Conservation (phyloP, 305 asterid species). For the Solanum hybrid region DNA sequence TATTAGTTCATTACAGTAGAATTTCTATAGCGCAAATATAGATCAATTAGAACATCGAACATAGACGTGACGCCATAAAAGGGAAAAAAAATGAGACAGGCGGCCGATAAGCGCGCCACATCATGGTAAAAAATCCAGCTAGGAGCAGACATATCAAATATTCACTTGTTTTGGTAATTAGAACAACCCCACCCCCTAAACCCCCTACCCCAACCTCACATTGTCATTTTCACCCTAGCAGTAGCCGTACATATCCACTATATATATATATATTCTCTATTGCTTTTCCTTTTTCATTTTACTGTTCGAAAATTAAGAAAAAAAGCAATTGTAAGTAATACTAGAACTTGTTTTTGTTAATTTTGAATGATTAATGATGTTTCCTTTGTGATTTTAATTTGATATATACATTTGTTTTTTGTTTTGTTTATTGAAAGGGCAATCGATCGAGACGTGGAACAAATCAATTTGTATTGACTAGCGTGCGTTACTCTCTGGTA, state of each 20-base stretch:
- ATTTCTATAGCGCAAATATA: background rate
- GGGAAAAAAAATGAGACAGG: background rate
- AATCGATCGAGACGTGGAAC: conserved; percentile 22
- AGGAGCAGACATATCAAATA: conserved; percentile 3
- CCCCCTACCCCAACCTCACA: background rate
- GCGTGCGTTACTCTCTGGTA: conserved; percentile 33
- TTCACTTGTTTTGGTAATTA: background rate
- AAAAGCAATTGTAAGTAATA: background rate
- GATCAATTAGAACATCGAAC: background rate
- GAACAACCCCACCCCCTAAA: background rate
- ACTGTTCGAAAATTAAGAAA: background rate
- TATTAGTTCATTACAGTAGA: background rate
- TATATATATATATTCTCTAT: background rate
- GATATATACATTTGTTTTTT: background rate
- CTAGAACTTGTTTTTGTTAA: background rate
- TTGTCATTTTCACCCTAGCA: background rate
- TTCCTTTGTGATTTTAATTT: background rate
- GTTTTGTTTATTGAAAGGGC: conserved; percentile 20
- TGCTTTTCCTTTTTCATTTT: background rate
- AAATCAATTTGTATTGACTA: conserved; percentile 5
- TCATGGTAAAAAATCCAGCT: background rate
- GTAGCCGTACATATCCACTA: background rate
- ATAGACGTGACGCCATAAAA: background rate
- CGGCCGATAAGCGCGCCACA: background rate
- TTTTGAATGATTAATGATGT: background rate